Evolutionary conservation across 139 green algal genomes (phyloP), one percentile per base, ranked within the genome.

Genomic region (Chlamydomonas incerta): DNA sequence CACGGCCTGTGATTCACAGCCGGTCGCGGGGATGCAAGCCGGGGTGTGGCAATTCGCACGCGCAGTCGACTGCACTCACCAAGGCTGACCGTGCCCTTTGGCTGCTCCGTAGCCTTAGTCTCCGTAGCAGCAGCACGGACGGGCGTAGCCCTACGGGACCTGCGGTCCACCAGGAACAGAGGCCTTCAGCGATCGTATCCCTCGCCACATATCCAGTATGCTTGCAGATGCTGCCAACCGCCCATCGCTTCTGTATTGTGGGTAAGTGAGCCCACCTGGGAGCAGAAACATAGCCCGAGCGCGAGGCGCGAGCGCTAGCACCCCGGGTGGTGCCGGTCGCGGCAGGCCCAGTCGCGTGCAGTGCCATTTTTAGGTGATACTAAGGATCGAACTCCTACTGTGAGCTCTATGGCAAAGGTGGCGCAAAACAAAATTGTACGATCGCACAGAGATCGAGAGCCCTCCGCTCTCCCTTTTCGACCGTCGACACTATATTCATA

Each of bases 91-190:
- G 47, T 58, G 66, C 79, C 79, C 79, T 85, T 85, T 3, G 79
- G 79, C 66, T 66, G 33, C 68, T 85, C 65, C 15, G 23, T 13
- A 29, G 33, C 65, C n/a, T 85, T 50, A 23, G 47, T 29, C 66
- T 85, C 79, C 31, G 79, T 75, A 17, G 47, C n/a, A n/a, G 66
- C 66, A 14, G 79, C 63, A 14, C 66, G 47, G 0, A 85, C 66
- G 31, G 31, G 47, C 66, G 23, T 57, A n/a, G 55, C n/a, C n/a
- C 62, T 75, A 10, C 79, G 79, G 24, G 65, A 65, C 79, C 79
- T 85, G 79, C 41, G 41, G 41, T 8, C 62, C 33, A n/a, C 31
- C 52, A 52, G 31, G 8, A 47, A 58, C 50, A 35, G 17, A 58
- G 3, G 31, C 26, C 31, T 17, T 60, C 34, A 33, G 2, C n/a